Evolutionary conservation across 305 asterid species (phyloP), one percentile per base, ranked within the genome.

Genomic region (Rubia tinctorum): DNA sequence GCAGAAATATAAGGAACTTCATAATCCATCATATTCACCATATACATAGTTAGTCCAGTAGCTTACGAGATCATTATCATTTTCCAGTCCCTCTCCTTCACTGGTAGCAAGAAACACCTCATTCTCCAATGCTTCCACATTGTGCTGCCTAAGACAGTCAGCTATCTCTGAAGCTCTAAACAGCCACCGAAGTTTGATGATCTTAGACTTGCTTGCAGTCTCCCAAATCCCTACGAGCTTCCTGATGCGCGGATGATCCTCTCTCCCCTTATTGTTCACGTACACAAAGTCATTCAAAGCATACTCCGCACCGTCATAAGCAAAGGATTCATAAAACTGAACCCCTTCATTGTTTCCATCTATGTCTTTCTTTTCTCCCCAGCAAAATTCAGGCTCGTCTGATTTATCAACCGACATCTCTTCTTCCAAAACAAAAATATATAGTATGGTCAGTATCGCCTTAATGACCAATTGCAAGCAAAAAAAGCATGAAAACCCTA

Each of bases 41-140:
- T 27, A 66, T 15, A 49, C 5, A 75, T 44, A n/a, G 45, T 40
- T 12, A 61, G 1, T 10, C 11, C 59, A 62, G 30, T 66, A 39
- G 68, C 81, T 85, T 90, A 94, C 97, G 92, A 87, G 82, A 2
- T 85, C 85, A 74, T 88, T 86, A 76, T 81, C 39, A 79, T 89
- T 84, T 23, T 80, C 77, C 71, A 83, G 89, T 43, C 98, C 96
- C 22, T 0, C 44, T 59, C 97, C 97, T 62, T 75, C 88, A 68
- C 97, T 97, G 0, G 91, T 82, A 10, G 97, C 98, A 25, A 94
- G 81, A 81, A 94, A 86, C n/a, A 94, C 69, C 74, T 94, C 98
- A 40, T 90, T 89, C 85, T 49, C 71, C 34, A 14, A 30, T 4
- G 80, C 87, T 55, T 53, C 62, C 56, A 82, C 76, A 72, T 76